Conservation (phyloP, 2,329 filamentous ascomycete species). For the Juglanconis oblonga region DNA sequence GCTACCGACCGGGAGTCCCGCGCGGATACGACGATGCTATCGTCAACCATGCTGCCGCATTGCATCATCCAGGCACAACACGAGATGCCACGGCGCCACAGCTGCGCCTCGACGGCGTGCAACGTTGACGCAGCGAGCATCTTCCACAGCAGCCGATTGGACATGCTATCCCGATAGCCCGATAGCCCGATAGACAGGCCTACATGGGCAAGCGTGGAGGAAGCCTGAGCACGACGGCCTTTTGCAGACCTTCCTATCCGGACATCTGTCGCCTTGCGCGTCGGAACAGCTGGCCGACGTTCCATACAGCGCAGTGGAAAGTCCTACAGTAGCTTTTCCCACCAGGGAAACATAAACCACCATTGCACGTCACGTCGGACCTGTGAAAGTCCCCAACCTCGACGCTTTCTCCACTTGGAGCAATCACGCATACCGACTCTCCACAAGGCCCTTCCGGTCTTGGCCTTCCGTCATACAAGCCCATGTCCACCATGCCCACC, state of each 20-base stretch:
- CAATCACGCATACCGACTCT: no score
- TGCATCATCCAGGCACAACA: neutral
- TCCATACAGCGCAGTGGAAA: neutral
- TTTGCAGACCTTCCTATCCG: neutral
- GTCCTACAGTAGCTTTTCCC: no score
- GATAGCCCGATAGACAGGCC: no score
- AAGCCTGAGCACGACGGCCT: neutral
- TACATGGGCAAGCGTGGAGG: no score
- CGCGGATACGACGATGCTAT: neutral
- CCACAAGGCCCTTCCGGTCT: no score
- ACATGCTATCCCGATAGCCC: neutral
- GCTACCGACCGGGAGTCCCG: neutral
- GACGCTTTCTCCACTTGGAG: no score
- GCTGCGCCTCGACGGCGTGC: neutral
- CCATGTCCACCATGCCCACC: no score
- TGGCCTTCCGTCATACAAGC: no score
- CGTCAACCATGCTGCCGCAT: neutral
- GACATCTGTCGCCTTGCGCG: neutral
- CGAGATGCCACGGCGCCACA: neutral
- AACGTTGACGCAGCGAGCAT: neutral
- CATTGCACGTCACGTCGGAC: no score
- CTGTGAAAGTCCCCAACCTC: no score
- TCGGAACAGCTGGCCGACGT: slow-evolving; percentile 2
- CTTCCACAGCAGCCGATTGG: neutral
- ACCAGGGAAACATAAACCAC: neutral